Conservation (phyloP, 2,329 filamentous ascomycete genomes). For the Venturia asperata region DNA sequence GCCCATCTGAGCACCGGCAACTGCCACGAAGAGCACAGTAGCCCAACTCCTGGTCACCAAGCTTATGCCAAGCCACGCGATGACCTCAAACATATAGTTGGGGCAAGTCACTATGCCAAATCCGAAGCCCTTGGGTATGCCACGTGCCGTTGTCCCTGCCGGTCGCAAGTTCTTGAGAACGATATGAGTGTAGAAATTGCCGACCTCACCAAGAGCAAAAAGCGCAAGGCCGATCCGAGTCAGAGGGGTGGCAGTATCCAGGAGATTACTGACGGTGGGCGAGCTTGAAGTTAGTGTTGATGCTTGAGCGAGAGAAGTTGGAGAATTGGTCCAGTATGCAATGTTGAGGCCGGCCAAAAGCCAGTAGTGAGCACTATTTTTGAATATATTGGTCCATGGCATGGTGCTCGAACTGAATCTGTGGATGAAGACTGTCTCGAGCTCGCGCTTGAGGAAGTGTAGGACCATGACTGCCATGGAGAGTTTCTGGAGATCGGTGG, state of each 20-base stretch:
- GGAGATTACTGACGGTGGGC: not conserved
- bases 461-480: conserved; percentile 65
- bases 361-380: conserved; percentile 97
- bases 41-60: conserved; percentile 72
- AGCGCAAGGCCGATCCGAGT: conserved; percentile 54
- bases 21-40: conserved; percentile 66
- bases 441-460: conserved; percentile 92
- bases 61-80: conserved; percentile 79
- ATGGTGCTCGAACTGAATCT: conserved; percentile 93
- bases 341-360: conserved; percentile 69
- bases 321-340: conserved; percentile 78
- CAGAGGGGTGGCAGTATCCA: conserved; percentile 36
- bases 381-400: conserved; percentile 84
- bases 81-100: conserved; percentile 90
- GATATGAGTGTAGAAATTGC: conserved; percentile 73
- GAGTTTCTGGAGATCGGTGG: conserved; percentile 63
- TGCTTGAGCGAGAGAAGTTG: conserved; percentile 29
- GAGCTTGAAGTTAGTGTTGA: conserved; percentile 48
- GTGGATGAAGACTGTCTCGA: conserved; percentile 90
- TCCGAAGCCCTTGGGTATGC: conserved; percentile 78
- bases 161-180: conserved; percentile 71
- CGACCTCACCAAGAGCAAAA: conserved; percentile 69
- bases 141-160: conserved; percentile 70
- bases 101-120: conserved; percentile 88
- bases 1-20: conserved; percentile 74